Evolutionary conservation across 2,329 filamentous ascomycete species (phyloP).

Genomic region (Aspergillus pseudonomiae): DNA sequence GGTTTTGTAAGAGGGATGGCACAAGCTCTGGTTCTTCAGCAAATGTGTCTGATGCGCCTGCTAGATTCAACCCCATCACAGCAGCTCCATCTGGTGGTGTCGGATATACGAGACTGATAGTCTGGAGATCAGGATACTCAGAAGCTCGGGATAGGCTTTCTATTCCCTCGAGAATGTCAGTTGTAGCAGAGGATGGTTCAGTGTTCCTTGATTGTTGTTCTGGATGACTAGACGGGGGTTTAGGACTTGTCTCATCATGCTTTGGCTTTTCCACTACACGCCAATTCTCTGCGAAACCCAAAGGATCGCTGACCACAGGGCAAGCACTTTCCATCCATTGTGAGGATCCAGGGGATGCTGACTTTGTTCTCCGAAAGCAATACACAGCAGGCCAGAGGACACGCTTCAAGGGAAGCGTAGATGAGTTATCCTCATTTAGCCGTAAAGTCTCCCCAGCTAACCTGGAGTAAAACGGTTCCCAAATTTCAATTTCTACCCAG

Average conservation of each 20-base stretch:
- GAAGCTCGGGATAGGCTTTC: conserved; percentile 45
- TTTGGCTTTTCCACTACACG: conserved; percentile 31
- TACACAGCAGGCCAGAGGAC: conserved; percentile 50
- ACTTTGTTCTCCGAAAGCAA: conserved; percentile 43
- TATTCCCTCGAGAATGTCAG: conserved; percentile 32
- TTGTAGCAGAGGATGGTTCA: conserved; percentile 26
- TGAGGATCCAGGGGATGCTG: conserved; percentile 18
- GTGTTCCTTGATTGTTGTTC: conserved; percentile 28
- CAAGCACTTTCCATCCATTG: conserved; percentile 22
- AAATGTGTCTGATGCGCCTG: conserved; percentile 34
- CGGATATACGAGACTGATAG: conserved; percentile 53
- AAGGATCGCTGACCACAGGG: conserved; percentile 36
- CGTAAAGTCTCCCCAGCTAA: conserved; percentile 37
- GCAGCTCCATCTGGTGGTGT: conserved; percentile 56
- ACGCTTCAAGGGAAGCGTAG: conserved; percentile 40
- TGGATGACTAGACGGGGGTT: conserved; percentile 21
- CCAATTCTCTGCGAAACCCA: conserved; percentile 49
- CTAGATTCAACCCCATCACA: conserved; percentile 32
- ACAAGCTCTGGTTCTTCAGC: conserved; percentile 33
- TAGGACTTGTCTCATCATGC: conserved; percentile 20
- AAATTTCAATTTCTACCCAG: conserved; percentile 48
- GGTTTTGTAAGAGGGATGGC: conserved; percentile 20
- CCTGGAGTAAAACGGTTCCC: conserved; percentile 43
- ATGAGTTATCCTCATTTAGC: conserved; percentile 30
- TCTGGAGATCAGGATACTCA: conserved; percentile 45